These are phyloP conservation scores for Spongiforma sp. DNA, from an alignment of 1,284 basidiomycete genomes.

Conservation along the genomic window DNA sequence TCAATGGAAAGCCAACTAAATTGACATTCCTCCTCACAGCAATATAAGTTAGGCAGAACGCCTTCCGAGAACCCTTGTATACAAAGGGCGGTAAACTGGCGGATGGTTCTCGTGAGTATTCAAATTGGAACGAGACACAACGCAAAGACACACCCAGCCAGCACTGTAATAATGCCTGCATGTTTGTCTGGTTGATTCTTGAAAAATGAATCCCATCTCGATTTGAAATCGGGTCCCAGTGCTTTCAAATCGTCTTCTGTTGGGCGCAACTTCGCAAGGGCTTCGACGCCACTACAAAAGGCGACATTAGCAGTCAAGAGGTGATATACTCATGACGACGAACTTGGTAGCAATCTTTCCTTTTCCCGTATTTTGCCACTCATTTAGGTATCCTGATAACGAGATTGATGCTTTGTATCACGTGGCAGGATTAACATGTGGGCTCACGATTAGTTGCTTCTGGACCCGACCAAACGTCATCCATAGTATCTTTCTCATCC, in stretches of 20 bases:
- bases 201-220: conserved; percentile 19
- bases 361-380: conserved; percentile 5
- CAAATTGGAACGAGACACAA: no score
- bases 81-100: not conserved
- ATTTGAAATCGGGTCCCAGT: conserved; percentile 7
- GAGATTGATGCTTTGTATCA: no score
- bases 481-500: conserved; percentile 8
- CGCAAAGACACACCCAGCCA: conserved; percentile 8
- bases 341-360: conserved; percentile 15
- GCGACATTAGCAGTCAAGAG: not conserved
- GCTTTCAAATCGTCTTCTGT: conserved; percentile 6
- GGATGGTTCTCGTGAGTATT: not conserved
- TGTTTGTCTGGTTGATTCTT: conserved; percentile 6
- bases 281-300: conserved; percentile 13
- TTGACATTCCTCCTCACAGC: not conserved
- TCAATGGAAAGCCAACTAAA: not conserved
- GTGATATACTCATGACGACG: conserved; percentile 16
- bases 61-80: conserved; percentile 7
- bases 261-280: conserved; percentile 14
- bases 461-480: conserved; percentile 11
- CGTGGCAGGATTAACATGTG: not conserved
- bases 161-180: not conserved
- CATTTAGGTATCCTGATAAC: conserved; percentile 2
- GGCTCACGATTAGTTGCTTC: not conserved
- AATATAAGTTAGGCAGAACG: not conserved